phyloP scores from a whole-genome alignment of 805 yeast species.

The Cyberlindnera suaveolens region DNA sequence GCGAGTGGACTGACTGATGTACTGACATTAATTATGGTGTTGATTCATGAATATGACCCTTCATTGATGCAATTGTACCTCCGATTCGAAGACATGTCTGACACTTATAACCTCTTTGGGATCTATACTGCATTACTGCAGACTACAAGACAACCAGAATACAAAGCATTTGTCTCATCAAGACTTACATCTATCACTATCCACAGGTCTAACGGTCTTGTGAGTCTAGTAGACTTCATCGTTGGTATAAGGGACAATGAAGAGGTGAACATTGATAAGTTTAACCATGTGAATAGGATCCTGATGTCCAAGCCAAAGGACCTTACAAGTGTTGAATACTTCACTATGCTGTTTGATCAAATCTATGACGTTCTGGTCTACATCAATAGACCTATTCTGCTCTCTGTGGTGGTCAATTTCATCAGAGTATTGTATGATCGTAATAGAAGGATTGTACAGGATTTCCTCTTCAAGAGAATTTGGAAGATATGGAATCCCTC shows the following conservation, averaged over 20 bases:
- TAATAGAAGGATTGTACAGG: constrained; percentile 45
- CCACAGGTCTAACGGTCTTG: constrained; percentile 62
- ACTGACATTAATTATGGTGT: constrained; percentile 40
- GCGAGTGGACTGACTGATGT: constrained; percentile 67
- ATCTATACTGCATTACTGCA: constrained; percentile 54
- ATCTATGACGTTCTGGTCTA: constrained; percentile 49
- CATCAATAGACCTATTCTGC: constrained; percentile 55
- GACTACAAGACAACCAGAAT: constrained; percentile 40
- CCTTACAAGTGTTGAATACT: constrained; percentile 44
- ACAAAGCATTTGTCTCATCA: constrained; percentile 39
- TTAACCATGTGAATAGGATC: constrained; percentile 61
- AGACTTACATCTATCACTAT: constrained; percentile 50
- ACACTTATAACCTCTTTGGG: constrained; percentile 61
- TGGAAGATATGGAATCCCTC: constrained; percentile 42
- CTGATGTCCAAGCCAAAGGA: constrained; percentile 56
- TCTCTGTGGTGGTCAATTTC: constrained; percentile 50
- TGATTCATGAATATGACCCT: constrained; percentile 30
- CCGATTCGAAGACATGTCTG: constrained; percentile 38
- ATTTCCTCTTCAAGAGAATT: constrained; percentile 50
- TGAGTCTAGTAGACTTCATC: constrained; percentile 67
- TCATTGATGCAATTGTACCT: constrained; percentile 11
- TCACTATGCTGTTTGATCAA: constrained; percentile 55
- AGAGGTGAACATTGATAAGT: constrained; percentile 56
- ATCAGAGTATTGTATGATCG: constrained; percentile 44
- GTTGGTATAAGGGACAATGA: constrained; percentile 73